Evolutionary conservation across 1,284 basidiomycete genomes (phyloP), one percentile per base, ranked within the genome.

Genomic region (Boletus semigastroideus): DNA sequence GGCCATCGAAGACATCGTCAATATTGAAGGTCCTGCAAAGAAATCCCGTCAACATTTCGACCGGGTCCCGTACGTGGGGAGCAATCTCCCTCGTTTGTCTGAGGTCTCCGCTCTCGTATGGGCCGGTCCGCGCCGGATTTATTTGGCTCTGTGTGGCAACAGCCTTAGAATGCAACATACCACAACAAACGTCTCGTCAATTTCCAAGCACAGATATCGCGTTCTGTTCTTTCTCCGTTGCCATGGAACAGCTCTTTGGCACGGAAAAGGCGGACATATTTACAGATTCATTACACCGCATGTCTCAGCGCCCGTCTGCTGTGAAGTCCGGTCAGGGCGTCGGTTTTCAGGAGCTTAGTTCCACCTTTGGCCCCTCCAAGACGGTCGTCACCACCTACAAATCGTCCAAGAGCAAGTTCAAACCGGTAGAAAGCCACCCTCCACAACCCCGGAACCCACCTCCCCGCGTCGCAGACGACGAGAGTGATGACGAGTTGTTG

Each of bases 401-500:
- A 12, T 13, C 53, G 2, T 42, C 42, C 19, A 54, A 47, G 20
- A 46, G 37, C 48, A 68, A 55, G 31, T 43, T 10, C 14, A 71
- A 52, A 16, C 39, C 48, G 5, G 36, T 38, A 11, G 2, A 1
- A 13, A 16, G n/a, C 10, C 9, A 9, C 10, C 10, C 5, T n/a
- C 3, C 8, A 3, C 42, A 33, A 6, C 6, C 12, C 6, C 52
- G 42, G 20, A 48, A 28, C 12, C 9, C 13, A 14, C 40, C 48
- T 0, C 19, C 10, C 2, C 30, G 1, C 13, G 44, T 50, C 28
- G 3, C 33, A 19, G 54, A 48, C 20, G 49, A 57, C 20, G 59
- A 63, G 30, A 71, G 69, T 27, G 64, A 69, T 2, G 66, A 68
- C 36, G 68, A 68, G n/a, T 46, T 68, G 34, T 50, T 69, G 34